Evolutionary conservation across 371 early-diverging fungal genomes (phyloP), one percentile per base, ranked within the genome.

Genomic region (Rhizomucor pusillus): DNA sequence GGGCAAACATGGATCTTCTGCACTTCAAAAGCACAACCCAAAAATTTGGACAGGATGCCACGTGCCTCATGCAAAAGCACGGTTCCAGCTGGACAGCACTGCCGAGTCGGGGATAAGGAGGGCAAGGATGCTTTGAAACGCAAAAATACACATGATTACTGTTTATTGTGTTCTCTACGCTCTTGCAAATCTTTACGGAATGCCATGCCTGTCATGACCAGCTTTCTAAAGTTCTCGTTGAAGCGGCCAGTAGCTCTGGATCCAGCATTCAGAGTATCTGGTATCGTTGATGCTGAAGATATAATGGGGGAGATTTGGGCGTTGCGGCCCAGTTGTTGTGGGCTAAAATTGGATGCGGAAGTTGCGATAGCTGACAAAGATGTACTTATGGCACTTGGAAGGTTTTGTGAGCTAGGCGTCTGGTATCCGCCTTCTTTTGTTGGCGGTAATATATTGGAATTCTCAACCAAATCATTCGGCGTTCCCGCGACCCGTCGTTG

Each of bases 181-280:
- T 78, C 79, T 52, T 78, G 79, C 22, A 73, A 41, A 49, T 75
- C 79, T 50, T 75, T 75, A 34, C 79, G 59, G 50, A 78, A 78
- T 5, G 71, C 75, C 79, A 78, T 78, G n/a, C 79, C 75, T 0
- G 79, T 73, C 71, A 73, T 73, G 4, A 78, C 75, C 0, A 78
- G 29, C 34, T 78, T 78, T 55, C 75, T 62, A 55, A 78, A 75
- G 51, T 78, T 78, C 41, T 78, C 79, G 40, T 78, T 78, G 22
- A 78, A 41, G 9, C 73, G 55, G 13, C 73, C 75, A 3, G 70
- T 62, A 1, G 64, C 57, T 23, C 68, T 53, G 18, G 53, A 57
- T 14, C 49, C 53, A 19, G 43, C 36, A n/a, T 47, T 39, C n/a
- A 22, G 11, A 29, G n/a, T 44, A 19, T 19, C 54, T 33, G 50